phyloP scores from a whole-genome alignment of 1,139 yeast species.

The Taphrina flavorubra region DNA sequence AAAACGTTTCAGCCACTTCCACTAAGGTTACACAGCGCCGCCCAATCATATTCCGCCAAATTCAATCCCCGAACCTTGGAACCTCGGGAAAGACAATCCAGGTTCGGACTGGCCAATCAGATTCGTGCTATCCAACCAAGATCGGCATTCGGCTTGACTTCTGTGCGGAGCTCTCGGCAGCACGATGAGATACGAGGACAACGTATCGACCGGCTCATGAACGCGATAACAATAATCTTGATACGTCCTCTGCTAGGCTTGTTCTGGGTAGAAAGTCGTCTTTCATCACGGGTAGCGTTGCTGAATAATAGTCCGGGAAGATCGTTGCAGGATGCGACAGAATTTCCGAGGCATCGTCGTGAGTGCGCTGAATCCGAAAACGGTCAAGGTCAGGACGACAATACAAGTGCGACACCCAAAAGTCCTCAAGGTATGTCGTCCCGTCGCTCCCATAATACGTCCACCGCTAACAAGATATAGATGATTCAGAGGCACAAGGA shows the following conservation, averaged over 20 bases:
- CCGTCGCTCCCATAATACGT: background rate
- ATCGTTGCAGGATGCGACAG: constrained; percentile 19
- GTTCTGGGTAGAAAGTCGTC: too few relatives aligned
- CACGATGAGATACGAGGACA: background rate
- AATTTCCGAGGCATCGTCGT: constrained; percentile 38
- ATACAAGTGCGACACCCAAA: constrained; percentile 32
- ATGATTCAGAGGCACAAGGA: constrained; percentile 27
- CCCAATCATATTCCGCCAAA: background rate
- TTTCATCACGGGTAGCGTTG: too few relatives aligned
- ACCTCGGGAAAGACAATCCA: background rate
- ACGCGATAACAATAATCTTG: background rate
- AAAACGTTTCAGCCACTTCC: constrained; percentile 4
- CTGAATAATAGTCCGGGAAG: too few relatives aligned
- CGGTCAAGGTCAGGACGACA: constrained; percentile 35
- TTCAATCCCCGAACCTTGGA: background rate
- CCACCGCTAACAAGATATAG: background rate
- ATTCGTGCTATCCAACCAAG: background rate
- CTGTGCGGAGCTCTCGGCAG: background rate
- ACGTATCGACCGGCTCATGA: background rate
- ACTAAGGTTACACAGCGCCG: background rate
- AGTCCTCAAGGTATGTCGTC: constrained; percentile 24
- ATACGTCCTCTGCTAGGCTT: background rate
- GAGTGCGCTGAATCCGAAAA: constrained; percentile 36
- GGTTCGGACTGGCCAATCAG: background rate
- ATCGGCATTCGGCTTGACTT: too few relatives aligned